phyloP scores from a whole-genome alignment of 192 early-diverging fungal genomes.

The Podila epigama region DNA sequence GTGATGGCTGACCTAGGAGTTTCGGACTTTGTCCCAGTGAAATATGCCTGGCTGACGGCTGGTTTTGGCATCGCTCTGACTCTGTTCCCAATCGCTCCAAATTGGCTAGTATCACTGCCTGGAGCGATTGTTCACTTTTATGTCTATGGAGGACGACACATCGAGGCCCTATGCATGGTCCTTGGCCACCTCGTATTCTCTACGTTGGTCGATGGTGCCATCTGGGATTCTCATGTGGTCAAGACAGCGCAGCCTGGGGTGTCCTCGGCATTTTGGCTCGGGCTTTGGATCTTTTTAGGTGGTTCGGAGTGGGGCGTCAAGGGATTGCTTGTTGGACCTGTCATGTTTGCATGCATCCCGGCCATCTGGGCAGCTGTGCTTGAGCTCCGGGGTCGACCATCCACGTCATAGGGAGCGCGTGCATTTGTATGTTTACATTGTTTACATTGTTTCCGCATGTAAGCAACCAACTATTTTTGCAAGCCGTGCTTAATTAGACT shows the following conservation, averaged over 20 bases:
- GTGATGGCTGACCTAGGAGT: neutral
- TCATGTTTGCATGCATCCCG: conserved; percentile 33
- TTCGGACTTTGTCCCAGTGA: conserved; percentile 24
- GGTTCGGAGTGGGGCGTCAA: conserved; percentile 46
- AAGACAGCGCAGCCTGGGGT: conserved; percentile 35
- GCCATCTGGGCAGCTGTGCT: conserved; percentile 36
- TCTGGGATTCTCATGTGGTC: conserved; percentile 48
- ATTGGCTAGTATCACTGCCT: conserved; percentile 37
- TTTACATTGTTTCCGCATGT: too few relatives aligned
- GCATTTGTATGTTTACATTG: too few relatives aligned
- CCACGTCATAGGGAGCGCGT: neutral
- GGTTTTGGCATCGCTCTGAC: conserved; percentile 25
- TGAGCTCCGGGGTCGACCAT: conserved; percentile 31
- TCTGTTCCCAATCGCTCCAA: conserved; percentile 43
- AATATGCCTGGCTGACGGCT: conserved; percentile 45
- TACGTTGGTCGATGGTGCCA: conserved; percentile 27
- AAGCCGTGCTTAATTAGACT: too few relatives aligned
- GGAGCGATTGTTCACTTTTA: conserved; percentile 43
- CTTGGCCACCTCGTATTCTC: conserved; percentile 24
- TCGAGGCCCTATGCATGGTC: conserved; percentile 38
- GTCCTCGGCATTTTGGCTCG: conserved; percentile 44
- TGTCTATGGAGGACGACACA: conserved; percentile 27
- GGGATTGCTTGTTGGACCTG: conserved; percentile 35
- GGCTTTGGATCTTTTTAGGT: conserved; percentile 41
- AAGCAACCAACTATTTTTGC: too few relatives aligned